A percentile compares a stretch with the other conserved stretches of the same genome.
phyloP scores from a whole-genome alignment of 2,329 filamentous ascomycete genomes.

The Colletotrichum gloeosporioides region DNA sequence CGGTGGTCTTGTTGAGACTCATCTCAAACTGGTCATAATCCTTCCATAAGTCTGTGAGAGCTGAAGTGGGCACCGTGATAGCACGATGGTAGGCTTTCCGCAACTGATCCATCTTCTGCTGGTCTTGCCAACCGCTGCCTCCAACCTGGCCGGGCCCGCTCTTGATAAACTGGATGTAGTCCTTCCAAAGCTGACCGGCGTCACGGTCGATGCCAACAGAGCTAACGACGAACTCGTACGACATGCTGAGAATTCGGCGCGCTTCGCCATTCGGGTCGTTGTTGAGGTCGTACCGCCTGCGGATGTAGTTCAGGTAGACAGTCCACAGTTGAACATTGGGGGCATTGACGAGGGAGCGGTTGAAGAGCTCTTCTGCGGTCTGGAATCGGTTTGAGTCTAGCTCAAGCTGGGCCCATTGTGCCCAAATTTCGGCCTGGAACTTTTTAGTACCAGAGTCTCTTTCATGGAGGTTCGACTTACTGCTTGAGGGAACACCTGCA shows the following conservation, averaged over 20 bases:
- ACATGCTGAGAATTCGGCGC: conserved; percentile 79
- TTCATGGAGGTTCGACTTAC: conserved; percentile 62
- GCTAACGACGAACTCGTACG: conserved; percentile 91
- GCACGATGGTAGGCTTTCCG: conserved; percentile 93
- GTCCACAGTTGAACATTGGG: conserved; percentile 90
- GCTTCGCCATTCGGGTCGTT: conserved; percentile 80
- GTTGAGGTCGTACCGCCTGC: conserved; percentile 82
- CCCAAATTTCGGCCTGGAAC: conserved; percentile 85
- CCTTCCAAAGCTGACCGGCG: conserved; percentile 87
- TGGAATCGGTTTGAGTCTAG: conserved; percentile 83
- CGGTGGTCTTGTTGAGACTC: conserved; percentile 89
- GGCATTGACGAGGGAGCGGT: conserved; percentile 76
- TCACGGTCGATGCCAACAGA: conserved; percentile 92
- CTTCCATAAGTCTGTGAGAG: conserved; percentile 88
- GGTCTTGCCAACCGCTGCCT: conserved; percentile 91
- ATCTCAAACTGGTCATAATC: conserved; percentile 98
- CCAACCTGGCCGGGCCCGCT: conserved; percentile 85
- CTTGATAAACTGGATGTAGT: conserved; percentile 94
- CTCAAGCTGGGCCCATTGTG: conserved; percentile 88
- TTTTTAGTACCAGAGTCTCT: conserved; percentile 35
- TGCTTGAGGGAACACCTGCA: conserved; percentile 86
- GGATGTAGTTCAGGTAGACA: conserved; percentile 93
- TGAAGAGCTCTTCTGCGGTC: conserved; percentile 84
- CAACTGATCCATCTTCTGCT: conserved; percentile 95
- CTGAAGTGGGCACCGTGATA: conserved; percentile 83